A percentile compares a stretch with the other conserved stretches of the same genome.
These are phyloP conservation scores for Teunomyces funiuensis DNA, from an alignment of 805 yeast species.

Conservation along the genomic window DNA sequence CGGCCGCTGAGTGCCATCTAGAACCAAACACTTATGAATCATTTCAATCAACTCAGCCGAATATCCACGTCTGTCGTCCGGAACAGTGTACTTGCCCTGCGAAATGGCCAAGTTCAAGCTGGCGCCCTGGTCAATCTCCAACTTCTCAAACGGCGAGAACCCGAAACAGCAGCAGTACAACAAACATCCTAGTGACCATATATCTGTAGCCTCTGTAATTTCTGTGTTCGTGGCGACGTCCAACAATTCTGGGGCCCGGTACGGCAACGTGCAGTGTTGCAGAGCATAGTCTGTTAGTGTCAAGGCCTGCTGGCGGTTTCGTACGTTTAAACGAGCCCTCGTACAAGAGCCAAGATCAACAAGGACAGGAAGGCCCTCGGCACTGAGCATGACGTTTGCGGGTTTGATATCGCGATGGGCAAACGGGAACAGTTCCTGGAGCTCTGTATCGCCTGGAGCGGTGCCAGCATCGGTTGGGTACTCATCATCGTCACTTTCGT, in stretches of 20 bases:
- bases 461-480: constrained; percentile 14
- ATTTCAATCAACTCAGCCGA: constrained; percentile 55
- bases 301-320: constrained; percentile 67
- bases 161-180: constrained; percentile 76
- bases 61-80: constrained; percentile 49
- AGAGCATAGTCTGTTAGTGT: constrained; percentile 77
- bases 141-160: constrained; percentile 82
- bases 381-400: constrained; percentile 78
- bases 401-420: constrained; percentile 91
- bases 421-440: constrained; percentile 60
- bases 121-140: constrained; percentile 80
- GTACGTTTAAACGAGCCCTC: constrained; percentile 54
- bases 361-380: constrained; percentile 73
- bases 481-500: constrained; percentile 1
- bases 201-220: constrained; percentile 74
- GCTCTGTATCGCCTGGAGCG: constrained; percentile 41
- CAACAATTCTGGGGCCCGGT: constrained; percentile 86
- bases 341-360: constrained; percentile 84
- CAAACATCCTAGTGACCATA: constrained; percentile 91
- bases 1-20: constrained; percentile 66
- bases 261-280: constrained; percentile 83
- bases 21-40: constrained; percentile 58
- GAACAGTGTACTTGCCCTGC: constrained; percentile 62
- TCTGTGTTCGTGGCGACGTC: constrained; percentile 68
- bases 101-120: constrained; percentile 73